A percentile compares a stretch with the other conserved stretches of the same genome.
Evolutionary conservation across 169 alveolate genomes (phyloP).

Genomic region (Eimeria praecox): DNA sequence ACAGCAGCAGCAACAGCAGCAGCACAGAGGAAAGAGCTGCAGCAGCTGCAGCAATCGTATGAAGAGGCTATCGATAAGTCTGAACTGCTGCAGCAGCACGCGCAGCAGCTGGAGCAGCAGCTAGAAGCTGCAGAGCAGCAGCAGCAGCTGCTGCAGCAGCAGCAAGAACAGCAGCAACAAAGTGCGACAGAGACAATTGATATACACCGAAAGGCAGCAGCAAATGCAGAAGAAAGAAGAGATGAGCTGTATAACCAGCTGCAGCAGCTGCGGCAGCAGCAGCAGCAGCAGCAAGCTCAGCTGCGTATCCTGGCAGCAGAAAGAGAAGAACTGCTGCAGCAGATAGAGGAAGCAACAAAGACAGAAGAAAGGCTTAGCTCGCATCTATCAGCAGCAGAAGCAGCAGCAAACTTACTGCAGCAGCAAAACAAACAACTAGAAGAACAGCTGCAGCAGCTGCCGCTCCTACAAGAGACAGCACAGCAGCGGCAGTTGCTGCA

Average conservation of each 20-base stretch:
- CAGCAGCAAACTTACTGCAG: conserved; percentile 68
- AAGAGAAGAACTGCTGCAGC: conserved; percentile 63
- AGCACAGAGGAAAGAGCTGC: conserved; percentile 36
- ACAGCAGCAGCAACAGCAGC: conserved; percentile 73
- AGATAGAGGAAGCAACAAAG: conserved; percentile 31
- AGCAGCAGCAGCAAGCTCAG: conserved; percentile 65
- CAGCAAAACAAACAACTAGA: conserved; percentile 58
- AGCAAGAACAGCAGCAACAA: conserved; percentile 54
- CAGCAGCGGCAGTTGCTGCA: conserved; percentile 75
- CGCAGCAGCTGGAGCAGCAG: conserved; percentile 44
- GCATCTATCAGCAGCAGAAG: conserved; percentile 63
- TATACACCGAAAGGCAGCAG: conserved; percentile 34
- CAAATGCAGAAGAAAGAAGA: conserved; percentile 53
- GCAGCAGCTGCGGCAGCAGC: conserved; percentile 76
- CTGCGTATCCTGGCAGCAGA: conserved; percentile 35
- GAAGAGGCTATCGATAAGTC: background rate
- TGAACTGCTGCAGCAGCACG: conserved; percentile 35
- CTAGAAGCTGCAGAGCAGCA: conserved; percentile 44
- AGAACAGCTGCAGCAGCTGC: conserved; percentile 74
- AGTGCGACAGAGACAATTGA: background rate
- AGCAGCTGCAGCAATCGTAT: conserved; percentile 34
- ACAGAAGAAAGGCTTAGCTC: conserved; percentile 16
- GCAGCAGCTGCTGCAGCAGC: conserved; percentile 61
- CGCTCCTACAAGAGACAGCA: conserved; percentile 54
- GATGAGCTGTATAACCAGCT: conserved; percentile 64